These are phyloP conservation scores for Mycosphaerelloides madeirae DNA, from an alignment of 2,329 filamentous ascomycete species.

Conservation along the genomic window DNA sequence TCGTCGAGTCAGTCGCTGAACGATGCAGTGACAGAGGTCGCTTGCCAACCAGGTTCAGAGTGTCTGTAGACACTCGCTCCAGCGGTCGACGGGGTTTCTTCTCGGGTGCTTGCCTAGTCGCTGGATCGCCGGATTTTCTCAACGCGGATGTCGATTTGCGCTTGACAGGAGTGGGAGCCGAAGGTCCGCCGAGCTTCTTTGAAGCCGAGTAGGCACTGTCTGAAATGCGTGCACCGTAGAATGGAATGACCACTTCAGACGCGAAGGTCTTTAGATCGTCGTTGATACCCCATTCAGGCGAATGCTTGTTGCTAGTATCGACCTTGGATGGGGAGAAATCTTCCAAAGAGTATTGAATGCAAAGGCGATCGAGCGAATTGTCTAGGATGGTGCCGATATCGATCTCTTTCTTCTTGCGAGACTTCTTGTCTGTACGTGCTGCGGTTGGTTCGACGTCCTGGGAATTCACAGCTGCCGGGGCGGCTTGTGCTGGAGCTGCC, in stretches of 20 bases:
- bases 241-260: slow-evolving; percentile 73
- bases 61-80: slow-evolving; percentile 57
- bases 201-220: slow-evolving; percentile 66
- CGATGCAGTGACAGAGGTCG: slow-evolving; percentile 61
- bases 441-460: slow-evolving; percentile 11
- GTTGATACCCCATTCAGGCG: slow-evolving; percentile 29
- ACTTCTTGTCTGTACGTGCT: slow-evolving; percentile 29
- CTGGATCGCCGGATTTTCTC: slow-evolving; percentile 39
- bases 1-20: slow-evolving; percentile 55
- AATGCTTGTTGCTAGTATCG: slow-evolving; percentile 14
- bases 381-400: slow-evolving; percentile 65
- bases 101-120: slow-evolving; percentile 31
- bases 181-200: slow-evolving; percentile 70
- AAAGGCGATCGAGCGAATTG: slow-evolving; percentile 69
- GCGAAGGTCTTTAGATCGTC: slow-evolving; percentile 73
- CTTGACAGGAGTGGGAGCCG: slow-evolving; percentile 54
- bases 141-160: slow-evolving; percentile 41
- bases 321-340: slow-evolving; percentile 49
- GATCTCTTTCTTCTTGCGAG: slow-evolving; percentile 56
- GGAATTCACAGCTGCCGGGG: slow-evolving; percentile 29
- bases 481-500: slow-evolving; percentile 22
- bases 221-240: slow-evolving; percentile 73
- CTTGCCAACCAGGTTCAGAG: slow-evolving; percentile 50
- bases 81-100: slow-evolving; percentile 51
- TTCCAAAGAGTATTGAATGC: slow-evolving; percentile 80